Evolutionary conservation across 2,329 filamentous ascomycete species (phyloP).

Genomic region (Aspergillus sp.): DNA sequence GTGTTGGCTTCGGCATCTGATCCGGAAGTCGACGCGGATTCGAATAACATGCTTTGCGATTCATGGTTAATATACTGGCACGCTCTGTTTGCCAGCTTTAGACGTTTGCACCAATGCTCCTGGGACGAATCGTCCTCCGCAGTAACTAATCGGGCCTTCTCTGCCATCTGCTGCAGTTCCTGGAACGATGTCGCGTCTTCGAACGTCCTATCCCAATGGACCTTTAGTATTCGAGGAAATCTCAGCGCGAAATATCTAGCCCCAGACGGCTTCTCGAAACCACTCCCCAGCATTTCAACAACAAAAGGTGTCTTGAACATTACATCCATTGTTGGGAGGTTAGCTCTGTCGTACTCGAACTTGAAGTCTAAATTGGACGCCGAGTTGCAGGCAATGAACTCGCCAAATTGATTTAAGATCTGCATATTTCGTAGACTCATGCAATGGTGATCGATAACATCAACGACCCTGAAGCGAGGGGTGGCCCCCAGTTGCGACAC

Average conservation of each 20-base stretch:
- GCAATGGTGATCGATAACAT: conserved; percentile 47
- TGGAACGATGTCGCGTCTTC: conserved; percentile 62
- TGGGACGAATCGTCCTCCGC: conserved; percentile 52
- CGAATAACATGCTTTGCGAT: conserved; percentile 18
- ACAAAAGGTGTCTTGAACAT: conserved; percentile 67
- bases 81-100: conserved; percentile 48
- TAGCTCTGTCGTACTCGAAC: conserved; percentile 42
- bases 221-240: conserved; percentile 68
- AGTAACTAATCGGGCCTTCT: conserved; percentile 47
- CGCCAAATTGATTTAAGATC: conserved; percentile 43
- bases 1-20: neutral
- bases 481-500: conserved; percentile 44
- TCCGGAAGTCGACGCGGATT: conserved; percentile 13
- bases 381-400: conserved; percentile 39
- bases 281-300: conserved; percentile 72
- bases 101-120: conserved; percentile 52
- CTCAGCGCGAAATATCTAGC: conserved; percentile 66
- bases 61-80: conserved; percentile 18
- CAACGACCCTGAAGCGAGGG: conserved; percentile 62
- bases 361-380: conserved; percentile 31
- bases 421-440: conserved; percentile 48
- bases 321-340: conserved; percentile 28
- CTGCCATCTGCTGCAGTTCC: conserved; percentile 62
- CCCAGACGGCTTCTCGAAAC: conserved; percentile 66
- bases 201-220: conserved; percentile 68